phyloP scores from a whole-genome alignment of 108 stramenopile species.

The Discostella pseudostelligera region DNA sequence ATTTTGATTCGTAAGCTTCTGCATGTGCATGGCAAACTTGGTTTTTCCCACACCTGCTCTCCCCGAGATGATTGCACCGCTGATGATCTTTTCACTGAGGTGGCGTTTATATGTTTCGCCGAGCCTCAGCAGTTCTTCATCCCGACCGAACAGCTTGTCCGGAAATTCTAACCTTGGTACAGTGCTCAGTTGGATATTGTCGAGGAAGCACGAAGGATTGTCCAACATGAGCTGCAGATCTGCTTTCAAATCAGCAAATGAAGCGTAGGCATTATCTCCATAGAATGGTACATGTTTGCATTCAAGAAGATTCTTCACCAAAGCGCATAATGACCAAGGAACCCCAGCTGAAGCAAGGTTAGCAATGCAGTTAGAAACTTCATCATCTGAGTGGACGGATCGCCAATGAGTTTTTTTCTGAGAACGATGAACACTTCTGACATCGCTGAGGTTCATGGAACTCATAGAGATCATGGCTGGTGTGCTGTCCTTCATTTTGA shows the following conservation, averaged over 20 bases:
- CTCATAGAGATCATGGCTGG: neutral
- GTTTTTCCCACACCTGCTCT: conserved; percentile 30
- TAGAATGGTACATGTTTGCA: conserved; percentile 12
- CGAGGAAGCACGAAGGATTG: conserved; percentile 26
- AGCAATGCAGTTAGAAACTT: neutral
- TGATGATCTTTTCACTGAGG: neutral
- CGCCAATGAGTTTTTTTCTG: conserved; percentile 11
- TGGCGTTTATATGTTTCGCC: conserved; percentile 10
- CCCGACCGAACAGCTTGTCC: conserved; percentile 28
- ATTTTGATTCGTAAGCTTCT: neutral
- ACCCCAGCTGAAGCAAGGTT: conserved; percentile 7
- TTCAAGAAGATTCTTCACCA: conserved; percentile 20
- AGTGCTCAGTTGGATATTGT: conserved; percentile 5
- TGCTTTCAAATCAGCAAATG: conserved; percentile 14
- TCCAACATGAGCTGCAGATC: conserved; percentile 27
- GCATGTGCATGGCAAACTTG: conserved; percentile 7
- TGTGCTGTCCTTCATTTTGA: neutral
- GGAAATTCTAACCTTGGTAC: conserved; percentile 2
- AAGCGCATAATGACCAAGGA: conserved; percentile 7
- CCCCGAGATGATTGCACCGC: conserved; percentile 23
- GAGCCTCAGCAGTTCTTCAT: conserved; percentile 5
- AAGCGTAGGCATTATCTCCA: conserved; percentile 28
- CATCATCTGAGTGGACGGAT: neutral
- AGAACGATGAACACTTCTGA: neutral
- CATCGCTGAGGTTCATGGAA: neutral